phyloP scores from a whole-genome alignment of 345 rosid species.

The Eucalyptus marginata region DNA sequence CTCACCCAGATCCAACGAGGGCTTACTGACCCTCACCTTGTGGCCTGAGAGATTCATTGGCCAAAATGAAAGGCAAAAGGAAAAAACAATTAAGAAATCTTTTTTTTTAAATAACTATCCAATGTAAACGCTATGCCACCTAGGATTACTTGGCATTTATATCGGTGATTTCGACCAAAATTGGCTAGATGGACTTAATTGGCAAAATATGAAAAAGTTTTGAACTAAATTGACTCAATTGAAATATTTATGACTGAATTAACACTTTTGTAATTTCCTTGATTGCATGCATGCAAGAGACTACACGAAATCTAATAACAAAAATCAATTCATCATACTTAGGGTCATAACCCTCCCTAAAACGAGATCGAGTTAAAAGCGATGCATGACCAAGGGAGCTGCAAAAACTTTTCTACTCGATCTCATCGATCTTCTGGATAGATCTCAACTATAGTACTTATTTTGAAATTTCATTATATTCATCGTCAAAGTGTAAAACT shows the following conservation, averaged over 20 bases:
- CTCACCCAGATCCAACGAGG: accelerated
- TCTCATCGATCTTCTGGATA: accelerated
- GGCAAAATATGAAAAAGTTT: accelerated
- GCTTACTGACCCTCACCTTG: accelerated
- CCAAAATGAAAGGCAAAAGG: too few species aligned
- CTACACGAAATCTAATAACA: not conserved
- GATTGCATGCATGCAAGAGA: not conserved
- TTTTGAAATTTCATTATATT: too few species aligned
- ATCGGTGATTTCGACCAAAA: accelerated
- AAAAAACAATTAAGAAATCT: too few species aligned
- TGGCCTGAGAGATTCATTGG: accelerated
- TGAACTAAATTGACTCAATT: accelerated
- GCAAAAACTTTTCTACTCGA: not conserved
- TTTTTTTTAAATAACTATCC: too few species aligned
- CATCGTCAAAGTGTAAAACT: too few species aligned
- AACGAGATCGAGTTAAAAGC: not conserved
- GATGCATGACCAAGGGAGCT: not conserved
- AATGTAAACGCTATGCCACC: accelerated
- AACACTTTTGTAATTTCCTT: too few species aligned
- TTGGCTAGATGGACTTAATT: accelerated
- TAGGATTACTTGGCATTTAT: accelerated
- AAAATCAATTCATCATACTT: not conserved
- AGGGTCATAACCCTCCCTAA: not conserved
- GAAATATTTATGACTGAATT: accelerated
- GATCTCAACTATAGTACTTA: too few species aligned